Evolutionary conservation across 495 filamentous ascomycete species (phyloP), one percentile per base, ranked within the genome.

Genomic region (Penicillium odoratum): DNA sequence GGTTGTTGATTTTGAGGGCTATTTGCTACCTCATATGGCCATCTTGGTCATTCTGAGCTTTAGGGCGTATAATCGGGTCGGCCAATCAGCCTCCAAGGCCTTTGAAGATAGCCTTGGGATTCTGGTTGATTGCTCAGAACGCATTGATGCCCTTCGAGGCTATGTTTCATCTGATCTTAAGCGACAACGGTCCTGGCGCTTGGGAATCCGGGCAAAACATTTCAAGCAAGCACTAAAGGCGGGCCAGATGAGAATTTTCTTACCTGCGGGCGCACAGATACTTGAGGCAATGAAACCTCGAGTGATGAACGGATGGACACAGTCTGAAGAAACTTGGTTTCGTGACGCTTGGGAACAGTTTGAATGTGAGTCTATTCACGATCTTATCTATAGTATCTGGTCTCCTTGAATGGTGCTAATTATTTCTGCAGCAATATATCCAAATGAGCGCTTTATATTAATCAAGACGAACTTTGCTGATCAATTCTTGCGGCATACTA

Each of bases 1-100:
- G 15, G 38, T 53, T 5, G 13, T 53, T 43, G 4, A 64, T 13
- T 46, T 64, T 30, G 54, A 64, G 47, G 57, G 53, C 9, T 50
- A 64, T n/a, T 30, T 60, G 5, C 38, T 57, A 13, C 53, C 54
- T 8, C 40, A 34, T 4, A 15, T 64, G 4, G 46, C 44, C 5
- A 44, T 31, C 3, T 18, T 60, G 15, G 26, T 51, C 9, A 48
- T 46, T 1, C 48, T 51, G 7, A 44, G 49, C 34, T 64, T 60
- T 54, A 40, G 28, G 16, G 25, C 47, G 6, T 57, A 55, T 31
- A 38, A 15, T 15, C 42, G 4, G 8, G 29, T 50, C 30, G 57
- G 58, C 3, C 5, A 13, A 16, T 30, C 25, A 10, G 54, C 53
- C 26, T 18, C 28, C 16, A 29, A 30, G 0, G 54, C 53, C 29